Evolutionary conservation across 2,329 filamentous ascomycete genomes (phyloP), one percentile per base, ranked within the genome.

Genomic region (Aspergillus ochraceoroseus): DNA sequence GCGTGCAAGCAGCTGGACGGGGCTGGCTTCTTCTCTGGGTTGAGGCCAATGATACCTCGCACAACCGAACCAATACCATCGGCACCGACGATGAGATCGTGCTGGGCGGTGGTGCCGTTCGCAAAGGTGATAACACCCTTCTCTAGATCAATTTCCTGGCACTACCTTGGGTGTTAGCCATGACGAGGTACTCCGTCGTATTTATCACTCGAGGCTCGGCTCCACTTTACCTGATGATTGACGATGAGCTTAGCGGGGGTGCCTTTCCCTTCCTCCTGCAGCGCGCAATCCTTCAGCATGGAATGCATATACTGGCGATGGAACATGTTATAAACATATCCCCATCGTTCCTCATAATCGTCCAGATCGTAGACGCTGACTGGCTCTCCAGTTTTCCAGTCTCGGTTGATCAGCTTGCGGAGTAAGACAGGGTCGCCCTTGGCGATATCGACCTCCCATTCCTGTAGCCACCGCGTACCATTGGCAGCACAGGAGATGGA

Each of bases 401-500:
- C 80, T 3, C 77, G 74, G 57, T 79, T 82, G 64, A 85, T 84
- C 37, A 85, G 70, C 53, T 79, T 79, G 60, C 71, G 71, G 33
- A 85, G 63, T 1, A 84, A 66, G 1, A 85, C 81, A 0, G 80
- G 80, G 42, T 83, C 75, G 6, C 80, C 82, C 53, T 77, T 78
- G 9, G 65, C 65, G 1, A 85, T 68, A 52, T 85, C 77, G 1
- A 85, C 78, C 0, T 67, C 68, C 82, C 82, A 85, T 57, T 82
- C 78, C 46, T 82, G 74, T 5, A 85, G 65, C 80, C 80, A 85
- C 32, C 78, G 71, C 1, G 80, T 82, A 5, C 81, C 82, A 52
- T 85, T 85, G 7, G 82, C 80, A 1, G 82, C 82, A 52, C 80
- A 84, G 0, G 76, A 80, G 0, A 83, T 73, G 0, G 80, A 82